Evolutionary conservation across 129 eudicot species (phyloP).

Genomic region (Arctium lappa): DNA sequence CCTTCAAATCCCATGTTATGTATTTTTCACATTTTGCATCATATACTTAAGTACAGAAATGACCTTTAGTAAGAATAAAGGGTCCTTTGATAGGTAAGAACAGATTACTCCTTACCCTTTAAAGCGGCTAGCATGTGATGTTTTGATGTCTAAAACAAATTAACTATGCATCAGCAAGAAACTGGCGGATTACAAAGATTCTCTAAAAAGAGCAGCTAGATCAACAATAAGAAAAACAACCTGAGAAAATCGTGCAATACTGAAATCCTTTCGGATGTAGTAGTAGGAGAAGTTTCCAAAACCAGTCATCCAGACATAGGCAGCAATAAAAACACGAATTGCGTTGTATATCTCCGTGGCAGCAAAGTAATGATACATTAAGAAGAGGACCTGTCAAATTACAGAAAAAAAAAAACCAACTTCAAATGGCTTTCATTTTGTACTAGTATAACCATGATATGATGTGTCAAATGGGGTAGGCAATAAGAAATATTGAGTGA

Average conservation of each 20-base stretch:
- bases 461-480: not conserved
- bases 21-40: not conserved
- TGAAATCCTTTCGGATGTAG: constrained; percentile 83
- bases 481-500: not conserved
- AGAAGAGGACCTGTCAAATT: constrained; percentile 67
- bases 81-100: not conserved
- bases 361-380: constrained; percentile 93
- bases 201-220: not conserved
- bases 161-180: constrained; percentile 11
- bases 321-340: constrained; percentile 91
- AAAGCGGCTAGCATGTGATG: not conserved
- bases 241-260: constrained; percentile 83
- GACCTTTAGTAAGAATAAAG: not conserved
- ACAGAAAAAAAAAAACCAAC: not conserved
- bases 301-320: constrained; percentile 98
- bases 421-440: not conserved
- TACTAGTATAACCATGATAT: not conserved
- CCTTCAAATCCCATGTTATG: not conserved
- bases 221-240: constrained; percentile 25
- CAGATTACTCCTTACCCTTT: not conserved
- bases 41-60: not conserved
- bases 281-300: constrained; percentile 95
- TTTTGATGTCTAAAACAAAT: constrained; percentile 5
- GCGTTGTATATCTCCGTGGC: constrained; percentile 94
- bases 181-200: not conserved